A percentile compares a stretch with the other conserved stretches of the same genome.
phyloP scores from a whole-genome alignment of 495 filamentous ascomycete species.

The Neurospora africana region DNA sequence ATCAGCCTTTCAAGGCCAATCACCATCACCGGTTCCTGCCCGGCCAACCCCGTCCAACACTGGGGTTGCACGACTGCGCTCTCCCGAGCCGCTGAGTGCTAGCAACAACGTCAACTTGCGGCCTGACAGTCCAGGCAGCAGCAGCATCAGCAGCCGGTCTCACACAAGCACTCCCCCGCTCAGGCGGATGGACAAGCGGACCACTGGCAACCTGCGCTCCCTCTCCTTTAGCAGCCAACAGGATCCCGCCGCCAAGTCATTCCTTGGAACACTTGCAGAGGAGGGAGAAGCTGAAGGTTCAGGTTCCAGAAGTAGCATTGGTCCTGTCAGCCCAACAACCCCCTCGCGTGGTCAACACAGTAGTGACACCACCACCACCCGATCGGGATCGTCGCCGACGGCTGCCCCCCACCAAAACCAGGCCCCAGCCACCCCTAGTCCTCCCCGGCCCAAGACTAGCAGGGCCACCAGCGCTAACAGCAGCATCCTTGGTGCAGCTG shows the following conservation, averaged over 20 bases:
- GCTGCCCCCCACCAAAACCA: constrained; percentile 19
- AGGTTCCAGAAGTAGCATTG: constrained; percentile 1
- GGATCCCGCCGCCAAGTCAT: constrained; percentile 16
- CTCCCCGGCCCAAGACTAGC: not conserved
- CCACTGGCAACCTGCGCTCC: constrained; percentile 70
- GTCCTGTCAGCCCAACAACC: not conserved
- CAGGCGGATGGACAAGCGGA: constrained; percentile 59
- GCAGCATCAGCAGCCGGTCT: constrained; percentile 32
- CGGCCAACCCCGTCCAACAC: constrained; percentile 35
- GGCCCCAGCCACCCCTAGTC: constrained; percentile 14
- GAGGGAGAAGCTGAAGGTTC: not conserved
- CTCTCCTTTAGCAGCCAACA: constrained; percentile 51
- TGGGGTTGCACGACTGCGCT: constrained; percentile 43
- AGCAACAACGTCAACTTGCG: constrained; percentile 23
- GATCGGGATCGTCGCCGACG: not conserved
- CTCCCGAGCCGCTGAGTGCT: constrained; percentile 38
- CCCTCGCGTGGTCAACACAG: not conserved
- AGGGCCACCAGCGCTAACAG: constrained; percentile 4
- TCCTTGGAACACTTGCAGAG: not conserved
- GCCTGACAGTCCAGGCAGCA: constrained; percentile 43
- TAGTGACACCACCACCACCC: not conserved
- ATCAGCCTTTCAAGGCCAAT: constrained; percentile 7
- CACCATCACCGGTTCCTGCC: constrained; percentile 22
- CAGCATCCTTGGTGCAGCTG: constrained; percentile 17
- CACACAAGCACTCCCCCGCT: constrained; percentile 51